These are phyloP conservation scores for Talaromyces wortmannii DNA, from an alignment of 495 filamentous ascomycete species.

Conservation along the genomic window DNA sequence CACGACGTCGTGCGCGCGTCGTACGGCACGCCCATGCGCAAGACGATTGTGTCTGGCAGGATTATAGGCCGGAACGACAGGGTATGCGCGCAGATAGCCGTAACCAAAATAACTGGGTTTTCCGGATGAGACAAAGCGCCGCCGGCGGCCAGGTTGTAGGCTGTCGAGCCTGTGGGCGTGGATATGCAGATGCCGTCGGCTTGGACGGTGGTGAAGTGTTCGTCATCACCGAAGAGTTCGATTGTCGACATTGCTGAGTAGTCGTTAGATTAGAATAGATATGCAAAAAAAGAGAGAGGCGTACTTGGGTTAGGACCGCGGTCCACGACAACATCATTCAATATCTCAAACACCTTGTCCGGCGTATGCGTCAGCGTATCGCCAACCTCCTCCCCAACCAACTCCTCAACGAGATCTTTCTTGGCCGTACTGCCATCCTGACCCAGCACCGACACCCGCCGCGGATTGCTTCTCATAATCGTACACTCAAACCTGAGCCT, in stretches of 20 bases:
- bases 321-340: slow-evolving; percentile 91
- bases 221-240: slow-evolving; percentile 91
- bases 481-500: slow-evolving; percentile 89
- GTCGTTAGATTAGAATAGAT: slow-evolving; percentile 11
- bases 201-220: slow-evolving; percentile 83
- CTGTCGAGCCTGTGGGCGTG: slow-evolving; percentile 89
- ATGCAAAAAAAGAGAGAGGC: slow-evolving; percentile 15
- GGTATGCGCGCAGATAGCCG: slow-evolving; percentile 93
- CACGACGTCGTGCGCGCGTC: slow-evolving; percentile 82
- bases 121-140: slow-evolving; percentile 94
- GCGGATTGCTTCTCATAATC: slow-evolving; percentile 73
- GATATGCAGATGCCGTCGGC: slow-evolving; percentile 88
- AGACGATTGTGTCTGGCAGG: slow-evolving; percentile 87
- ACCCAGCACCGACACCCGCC: slow-evolving; percentile 10
- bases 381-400: slow-evolving; percentile 77
- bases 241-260: slow-evolving; percentile 71
- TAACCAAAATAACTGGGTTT: slow-evolving; percentile 93
- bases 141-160: slow-evolving; percentile 95
- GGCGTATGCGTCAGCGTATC: slow-evolving; percentile 76
- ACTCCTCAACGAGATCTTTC: slow-evolving; percentile 78
- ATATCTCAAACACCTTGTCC: slow-evolving; percentile 74
- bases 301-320: slow-evolving; percentile 82
- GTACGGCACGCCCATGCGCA: slow-evolving; percentile 88
- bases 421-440: slow-evolving; percentile 15
- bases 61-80: slow-evolving; percentile 94